These are phyloP conservation scores for Phialophora verrucosa DNA, from an alignment of 2,329 filamentous ascomycete genomes.

Conservation along the genomic window DNA sequence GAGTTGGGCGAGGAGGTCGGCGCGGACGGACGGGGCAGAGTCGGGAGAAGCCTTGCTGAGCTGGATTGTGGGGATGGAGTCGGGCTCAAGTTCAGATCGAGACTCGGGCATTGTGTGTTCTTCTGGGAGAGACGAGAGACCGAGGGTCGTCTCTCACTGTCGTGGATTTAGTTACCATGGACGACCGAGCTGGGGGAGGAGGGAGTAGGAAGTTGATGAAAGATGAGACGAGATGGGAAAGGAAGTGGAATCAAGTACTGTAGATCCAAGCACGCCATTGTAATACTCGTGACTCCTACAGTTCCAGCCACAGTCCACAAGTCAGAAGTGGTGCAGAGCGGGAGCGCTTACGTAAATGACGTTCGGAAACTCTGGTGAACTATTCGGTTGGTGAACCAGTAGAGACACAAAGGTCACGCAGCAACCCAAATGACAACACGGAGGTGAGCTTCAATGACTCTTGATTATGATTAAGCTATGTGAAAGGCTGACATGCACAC, in stretches of 20 bases:
- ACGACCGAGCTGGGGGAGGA: background rate
- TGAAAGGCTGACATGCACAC: background rate
- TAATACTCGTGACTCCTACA: background rate
- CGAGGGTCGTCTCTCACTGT: background rate
- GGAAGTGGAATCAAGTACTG: background rate
- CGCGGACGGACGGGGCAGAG: constrained; percentile 29
- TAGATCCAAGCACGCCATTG: background rate
- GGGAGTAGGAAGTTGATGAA: background rate
- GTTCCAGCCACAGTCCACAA: background rate
- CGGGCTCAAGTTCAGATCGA: background rate
- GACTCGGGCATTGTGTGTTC: background rate
- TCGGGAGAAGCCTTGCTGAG: constrained; percentile 38
- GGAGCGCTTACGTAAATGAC: background rate
- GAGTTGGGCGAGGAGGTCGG: constrained; percentile 28
- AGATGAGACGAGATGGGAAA: background rate
- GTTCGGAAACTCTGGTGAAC: background rate
- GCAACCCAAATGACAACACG: background rate
- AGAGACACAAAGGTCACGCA: background rate
- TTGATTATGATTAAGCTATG: constrained; percentile 1
- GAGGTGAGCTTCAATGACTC: background rate
- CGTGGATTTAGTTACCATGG: background rate
- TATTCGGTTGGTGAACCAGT: background rate
- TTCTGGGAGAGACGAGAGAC: background rate
- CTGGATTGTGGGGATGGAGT: constrained; percentile 45
- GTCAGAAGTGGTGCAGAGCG: background rate